Evolutionary conservation across 371 early-diverging fungal genomes (phyloP), one percentile per base, ranked within the genome.

Genomic region (Dipsacomyces acuminosporus): DNA sequence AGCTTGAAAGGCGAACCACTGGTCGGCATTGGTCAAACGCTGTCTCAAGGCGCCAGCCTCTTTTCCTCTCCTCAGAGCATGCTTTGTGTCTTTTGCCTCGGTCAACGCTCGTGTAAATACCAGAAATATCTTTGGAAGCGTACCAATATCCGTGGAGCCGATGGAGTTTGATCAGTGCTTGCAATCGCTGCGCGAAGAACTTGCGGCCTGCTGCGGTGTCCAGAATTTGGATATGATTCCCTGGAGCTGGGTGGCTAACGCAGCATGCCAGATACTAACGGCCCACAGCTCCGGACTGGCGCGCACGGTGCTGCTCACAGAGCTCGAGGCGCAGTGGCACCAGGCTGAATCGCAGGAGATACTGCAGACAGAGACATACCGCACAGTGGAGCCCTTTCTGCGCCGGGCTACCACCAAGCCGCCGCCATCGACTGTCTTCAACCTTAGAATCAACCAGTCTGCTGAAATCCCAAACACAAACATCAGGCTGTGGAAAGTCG

Each of bases 241-340:
- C 18, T 66, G 67, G 67, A 56, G 44, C 62, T 61, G 67, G 67
- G 24, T 57, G 15, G 58, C 62, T 1, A 30, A 45, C 2, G 14
- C 45, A 2, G 42, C 50, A 7, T 34, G 50, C 21, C 25, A 18
- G 24, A 45, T 54, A 7, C 44, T 66, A 42, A 5, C 25, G 40
- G 62, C 56, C 2, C 56, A 66, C 54, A 47, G 53, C 58, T 51
- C 62, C 8, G 62, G 67, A 6, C 24, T 57, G 8, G 45, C 67
- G 33, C 67, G 67, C 21, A 38, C 67, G 1, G 62, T 66, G 19
- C 48, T 61, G 20, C 38, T 66, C 20, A 40, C 62, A 1, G 67
- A 66, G 46, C 62, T 66, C 4, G 67, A 66, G 33, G 19, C 35
- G 7, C 53, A 56, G 35, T 61, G 67, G 67, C 54, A 66, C 57